Evolutionary conservation across 495 filamentous ascomycete species (phyloP).

Genomic region (Talaromyces proteolyticus): DNA sequence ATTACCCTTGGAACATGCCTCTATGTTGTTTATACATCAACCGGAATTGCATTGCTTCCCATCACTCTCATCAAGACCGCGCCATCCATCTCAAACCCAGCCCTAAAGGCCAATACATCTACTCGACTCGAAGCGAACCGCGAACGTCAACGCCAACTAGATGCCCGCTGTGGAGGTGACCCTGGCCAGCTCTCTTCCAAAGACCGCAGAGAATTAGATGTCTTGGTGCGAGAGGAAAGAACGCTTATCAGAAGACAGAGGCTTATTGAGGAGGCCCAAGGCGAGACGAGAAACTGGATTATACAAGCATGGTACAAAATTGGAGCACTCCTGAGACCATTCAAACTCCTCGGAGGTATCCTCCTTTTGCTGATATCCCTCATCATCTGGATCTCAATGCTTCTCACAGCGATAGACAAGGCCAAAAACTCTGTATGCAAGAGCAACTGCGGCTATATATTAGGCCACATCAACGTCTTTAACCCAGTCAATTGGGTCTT

Average conservation of each 20-base stretch:
- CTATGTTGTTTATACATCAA: conserved; percentile 82
- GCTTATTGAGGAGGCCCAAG: conserved; percentile 71
- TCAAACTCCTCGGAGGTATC: conserved; percentile 83
- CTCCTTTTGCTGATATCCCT: conserved; percentile 65
- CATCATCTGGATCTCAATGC: conserved; percentile 82
- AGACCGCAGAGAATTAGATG: conserved; percentile 82
- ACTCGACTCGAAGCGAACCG: conserved; percentile 78
- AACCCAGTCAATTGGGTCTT: conserved; percentile 93
- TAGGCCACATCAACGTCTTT: conserved; percentile 87
- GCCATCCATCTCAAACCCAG: conserved; percentile 71
- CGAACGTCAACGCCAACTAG: conserved; percentile 85
- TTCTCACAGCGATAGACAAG: conserved; percentile 94
- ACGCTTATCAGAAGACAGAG: conserved; percentile 88
- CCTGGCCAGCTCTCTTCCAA: conserved; percentile 69
- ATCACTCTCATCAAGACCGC: conserved; percentile 86
- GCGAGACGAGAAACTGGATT: conserved; percentile 64
- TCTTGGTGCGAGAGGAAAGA: conserved; percentile 80
- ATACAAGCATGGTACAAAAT: conserved; percentile 70
- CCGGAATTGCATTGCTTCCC: conserved; percentile 84
- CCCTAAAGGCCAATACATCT: conserved; percentile 66
- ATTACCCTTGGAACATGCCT: conserved; percentile 79
- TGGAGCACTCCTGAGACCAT: conserved; percentile 69
- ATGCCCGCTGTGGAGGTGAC: conserved; percentile 76
- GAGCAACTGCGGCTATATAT: conserved; percentile 83
- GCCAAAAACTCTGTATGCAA: conserved; percentile 92